Base-by-base conservation (phyloP, 2,329 filamentous ascomycete genomes). In the Aspergillus eucalypticola region DNA sequence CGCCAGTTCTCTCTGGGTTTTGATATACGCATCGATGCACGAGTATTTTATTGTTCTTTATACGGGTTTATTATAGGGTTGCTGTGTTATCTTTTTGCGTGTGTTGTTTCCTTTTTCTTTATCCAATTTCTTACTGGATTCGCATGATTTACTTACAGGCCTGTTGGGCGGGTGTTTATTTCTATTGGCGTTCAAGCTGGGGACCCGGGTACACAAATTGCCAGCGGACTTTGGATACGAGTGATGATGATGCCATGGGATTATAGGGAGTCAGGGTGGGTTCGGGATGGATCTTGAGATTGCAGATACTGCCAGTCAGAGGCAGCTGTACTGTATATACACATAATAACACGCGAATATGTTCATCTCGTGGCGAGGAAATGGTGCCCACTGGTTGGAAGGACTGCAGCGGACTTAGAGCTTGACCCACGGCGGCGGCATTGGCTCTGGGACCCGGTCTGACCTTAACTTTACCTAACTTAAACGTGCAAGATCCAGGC, bases 261-360 rank as follows among this genome's bases (percentile, higher is more conserved):
- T 49, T 10, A 59, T 58, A 56, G 17, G 69, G 69, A 67, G 69
- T 69, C 66, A 56, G 49, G 65, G 56, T 23, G 52, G 54, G 48
- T 50, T 35, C 11, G 32, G 15, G 42, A 54, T 50, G 50, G 54
- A 58, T 55, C 21, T 60, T 46, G 60, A 60, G 51, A 60, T 61
- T 62, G 62, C 63, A 66, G 54, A 67, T 66, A 66, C 57, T 67
- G 52, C 54, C 56, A 42, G 49, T 35, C 50, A 64, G 66, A 66
- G 53, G 62, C 60, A 60, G 60, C 58, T 62, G 58, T 58, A 56
- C 35, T 69, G 67, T 69, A 69, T 56, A 69, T 69, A 69, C 25
- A 50, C 17, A 46, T 62, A 67, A 69, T 65, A 32, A 38, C 55
- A 62, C 27, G 52, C 53, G 62, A 44, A 46, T 54, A 44, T 39